Evolutionary conservation across 2,329 filamentous ascomycete genomes (phyloP).

Genomic region (Ceratocystiopsis minuta): DNA sequence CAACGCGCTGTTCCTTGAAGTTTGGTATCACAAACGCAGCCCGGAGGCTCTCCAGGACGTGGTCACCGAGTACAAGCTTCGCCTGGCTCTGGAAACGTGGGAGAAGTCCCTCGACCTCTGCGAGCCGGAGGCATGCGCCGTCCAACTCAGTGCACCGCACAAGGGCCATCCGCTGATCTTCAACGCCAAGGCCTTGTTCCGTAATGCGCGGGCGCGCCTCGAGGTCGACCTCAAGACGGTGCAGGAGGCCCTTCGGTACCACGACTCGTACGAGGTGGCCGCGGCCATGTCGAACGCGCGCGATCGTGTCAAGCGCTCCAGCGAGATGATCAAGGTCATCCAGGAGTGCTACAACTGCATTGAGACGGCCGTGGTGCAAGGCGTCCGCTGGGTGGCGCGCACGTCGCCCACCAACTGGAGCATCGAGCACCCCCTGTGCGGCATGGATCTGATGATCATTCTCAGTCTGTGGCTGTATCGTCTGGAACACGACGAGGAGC

Average conservation of each 20-base stretch:
- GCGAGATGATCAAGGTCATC: slow-evolving; percentile 97
- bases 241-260: slow-evolving; percentile 89
- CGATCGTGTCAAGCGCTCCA: slow-evolving; percentile 83
- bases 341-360: slow-evolving; percentile 96
- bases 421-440: slow-evolving; percentile 90
- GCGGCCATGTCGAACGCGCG: slow-evolving; percentile 90
- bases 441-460: slow-evolving; percentile 93
- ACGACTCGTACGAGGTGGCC: slow-evolving; percentile 92
- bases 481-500: slow-evolving; percentile 96
- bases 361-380: slow-evolving; percentile 84
- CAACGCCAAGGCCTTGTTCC: slow-evolving; percentile 94
- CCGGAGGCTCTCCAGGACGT: slow-evolving; percentile 95
- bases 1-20: slow-evolving; percentile 92
- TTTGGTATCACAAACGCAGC: slow-evolving; percentile 97
- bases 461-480: slow-evolving; percentile 96
- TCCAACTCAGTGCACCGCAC: slow-evolving; percentile 83
- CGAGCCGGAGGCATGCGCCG: slow-evolving; percentile 74
- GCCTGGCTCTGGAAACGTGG: slow-evolving; percentile 94
- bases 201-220: slow-evolving; percentile 78
- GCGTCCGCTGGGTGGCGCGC: slow-evolving; percentile 93
- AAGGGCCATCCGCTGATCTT: slow-evolving; percentile 93
- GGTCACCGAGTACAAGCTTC: slow-evolving; percentile 93
- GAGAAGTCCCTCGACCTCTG: slow-evolving; percentile 88
- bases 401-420: slow-evolving; percentile 98
- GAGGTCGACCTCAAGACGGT: slow-evolving; percentile 92